Base-by-base conservation (phyloP, 78 protist genomes). In the Neovahlkampfia damariscottae region DNA sequence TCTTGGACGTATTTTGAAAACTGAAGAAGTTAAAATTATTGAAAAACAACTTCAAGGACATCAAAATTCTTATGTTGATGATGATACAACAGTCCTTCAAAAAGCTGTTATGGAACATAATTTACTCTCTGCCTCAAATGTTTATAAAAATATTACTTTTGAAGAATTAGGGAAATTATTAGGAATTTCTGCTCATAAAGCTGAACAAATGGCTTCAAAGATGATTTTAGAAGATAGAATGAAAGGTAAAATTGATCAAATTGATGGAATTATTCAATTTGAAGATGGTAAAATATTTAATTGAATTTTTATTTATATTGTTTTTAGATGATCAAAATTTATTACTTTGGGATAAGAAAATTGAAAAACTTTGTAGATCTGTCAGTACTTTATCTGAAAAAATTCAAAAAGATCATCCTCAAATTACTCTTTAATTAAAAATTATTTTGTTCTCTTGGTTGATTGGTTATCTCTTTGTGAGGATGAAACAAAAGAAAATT, bases 81-180 rank as follows among this genome's bases (percentile, higher is more conserved):
- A 93, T 71, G 95, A 93, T 38, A 40, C 70, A 8, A 88, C 94
- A 1, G 91, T 86, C 50, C 86, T 93, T 62, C 88, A 88, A 5
- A 73, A 81, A 4, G 94, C 97, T 1, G 93, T 93, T 19, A 67
- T 92, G 19, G 94, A 93, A 58, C 97, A 93, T 77, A 93, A 93
- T 82, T 73, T 93, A 27, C 83, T 86, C 3, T 30, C 95, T 0
- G 89, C 93, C 4, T 66, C 86, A 58, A 38, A 76, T 38, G 70
- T 93, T 67, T 93, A 93, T 82, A 40, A 76, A 19, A 93, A 93
- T 74, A 91, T 93, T 41, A 35, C 86, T 29, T 87, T 93, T 67
- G 82, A 41, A 5, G 94, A 93, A 76, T 82, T 93, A 27, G 97
- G 93, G 38, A n/a, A 72, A 36, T 89, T 93, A 39, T 82, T 93